Evolutionary conservation across 192 early-diverging fungal genomes (phyloP).

Genomic region (Helicostylum pulchrum): DNA sequence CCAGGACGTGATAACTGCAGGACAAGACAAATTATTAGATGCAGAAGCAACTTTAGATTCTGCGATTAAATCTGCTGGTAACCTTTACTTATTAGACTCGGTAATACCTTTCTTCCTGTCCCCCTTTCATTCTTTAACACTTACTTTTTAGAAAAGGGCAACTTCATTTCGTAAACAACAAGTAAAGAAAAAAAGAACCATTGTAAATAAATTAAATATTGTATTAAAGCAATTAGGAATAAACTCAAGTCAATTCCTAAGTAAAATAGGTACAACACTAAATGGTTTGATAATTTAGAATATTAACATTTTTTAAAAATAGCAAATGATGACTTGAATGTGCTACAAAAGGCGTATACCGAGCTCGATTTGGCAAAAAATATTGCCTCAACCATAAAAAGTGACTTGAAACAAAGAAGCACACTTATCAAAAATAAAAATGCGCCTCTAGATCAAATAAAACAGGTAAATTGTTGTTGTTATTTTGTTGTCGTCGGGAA

Average conservation of each 20-base stretch:
- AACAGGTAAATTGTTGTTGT: too few species aligned
- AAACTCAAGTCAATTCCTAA: too few species aligned
- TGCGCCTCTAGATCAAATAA: conserved; percentile 6
- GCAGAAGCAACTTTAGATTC: conserved; percentile 33
- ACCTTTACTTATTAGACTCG: conserved; percentile 9
- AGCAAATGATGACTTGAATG: conserved; percentile 15
- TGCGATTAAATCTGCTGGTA: conserved; percentile 29
- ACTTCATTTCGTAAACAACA: neutral
- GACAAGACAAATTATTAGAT: conserved; percentile 19
- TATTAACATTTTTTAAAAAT: neutral
- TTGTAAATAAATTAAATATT: neutral
- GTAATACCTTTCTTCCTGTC: neutral
- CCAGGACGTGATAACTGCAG: conserved; percentile 17
- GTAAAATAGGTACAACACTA: neutral
- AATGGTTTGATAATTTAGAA: neutral
- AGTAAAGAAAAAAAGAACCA: neutral
- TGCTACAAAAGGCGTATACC: conserved; percentile 22
- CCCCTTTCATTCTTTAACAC: neutral
- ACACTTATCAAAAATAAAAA: conserved; percentile 16
- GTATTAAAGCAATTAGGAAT: too few species aligned
- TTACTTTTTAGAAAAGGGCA: too few species aligned
- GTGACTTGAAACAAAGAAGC: conserved; percentile 20
- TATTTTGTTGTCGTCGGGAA: too few species aligned
- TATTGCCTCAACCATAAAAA: conserved; percentile 18
- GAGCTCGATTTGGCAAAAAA: conserved; percentile 21